phyloP scores from a whole-genome alignment of 345 rosid genomes.

The Citrus inodora region DNA sequence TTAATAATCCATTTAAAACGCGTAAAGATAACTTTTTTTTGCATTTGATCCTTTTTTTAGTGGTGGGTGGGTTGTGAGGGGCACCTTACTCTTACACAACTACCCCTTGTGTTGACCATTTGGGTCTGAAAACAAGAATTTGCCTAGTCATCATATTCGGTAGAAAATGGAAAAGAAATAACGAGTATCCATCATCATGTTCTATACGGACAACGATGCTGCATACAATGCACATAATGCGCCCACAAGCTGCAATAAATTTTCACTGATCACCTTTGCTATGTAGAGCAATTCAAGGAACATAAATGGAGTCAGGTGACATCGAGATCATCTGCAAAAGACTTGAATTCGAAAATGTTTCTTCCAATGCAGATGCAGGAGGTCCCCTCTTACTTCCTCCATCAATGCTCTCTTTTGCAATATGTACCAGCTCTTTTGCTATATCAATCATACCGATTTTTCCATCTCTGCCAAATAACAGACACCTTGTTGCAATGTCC shows the following conservation, averaged over 20 bases:
- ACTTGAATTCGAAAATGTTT: constrained; percentile 87
- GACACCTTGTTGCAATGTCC: constrained; percentile 72
- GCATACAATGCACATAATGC: not conserved
- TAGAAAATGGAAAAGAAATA: not conserved
- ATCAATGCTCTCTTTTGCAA: constrained; percentile 45
- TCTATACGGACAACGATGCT: not conserved
- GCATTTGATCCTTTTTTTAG: not conserved
- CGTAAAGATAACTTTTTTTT: too few species aligned
- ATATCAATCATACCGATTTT: constrained; percentile 71
- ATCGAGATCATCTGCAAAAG: constrained; percentile 86
- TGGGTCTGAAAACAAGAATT: not conserved
- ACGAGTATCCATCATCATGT: not conserved
- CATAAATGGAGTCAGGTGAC: constrained; percentile 76
- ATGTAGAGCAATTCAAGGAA: constrained; percentile 19
- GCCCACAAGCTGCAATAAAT: not conserved
- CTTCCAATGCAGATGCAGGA: constrained; percentile 40
- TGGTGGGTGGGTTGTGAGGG: not conserved
- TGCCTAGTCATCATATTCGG: not conserved
- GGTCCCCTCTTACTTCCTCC: constrained; percentile 47
- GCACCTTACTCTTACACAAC: not conserved
- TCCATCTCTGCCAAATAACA: constrained; percentile 72
- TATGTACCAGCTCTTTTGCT: constrained; percentile 62
- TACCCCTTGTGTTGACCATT: not conserved
- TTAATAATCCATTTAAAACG: too few species aligned
- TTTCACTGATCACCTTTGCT: not conserved